Percentiles rank a stretch among this genome's conserved stretches.
These are phyloP conservation scores for Plectosphaerella cucumerina DNA, from an alignment of 2,329 filamentous ascomycete genomes.

Conservation along the genomic window DNA sequence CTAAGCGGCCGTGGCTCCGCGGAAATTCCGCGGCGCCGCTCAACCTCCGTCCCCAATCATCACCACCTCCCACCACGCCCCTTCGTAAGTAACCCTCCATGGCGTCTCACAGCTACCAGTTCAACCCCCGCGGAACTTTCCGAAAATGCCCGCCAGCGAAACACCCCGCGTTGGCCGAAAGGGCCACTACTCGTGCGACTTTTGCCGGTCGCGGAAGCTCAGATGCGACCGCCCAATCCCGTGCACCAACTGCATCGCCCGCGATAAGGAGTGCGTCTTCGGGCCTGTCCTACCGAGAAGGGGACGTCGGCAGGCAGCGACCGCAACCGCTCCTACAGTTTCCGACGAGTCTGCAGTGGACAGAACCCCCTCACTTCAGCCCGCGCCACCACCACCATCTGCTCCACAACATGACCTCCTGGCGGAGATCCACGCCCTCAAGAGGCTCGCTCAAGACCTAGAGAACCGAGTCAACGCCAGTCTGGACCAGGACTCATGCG, in stretches of 20 bases:
- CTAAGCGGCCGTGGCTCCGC: too few species aligned
- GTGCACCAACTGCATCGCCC: slow-evolving; percentile 20
- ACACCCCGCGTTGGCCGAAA: neutral
- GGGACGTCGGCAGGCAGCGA: neutral
- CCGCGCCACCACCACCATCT: neutral
- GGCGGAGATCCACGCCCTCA: neutral
- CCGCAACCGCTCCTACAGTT: neutral
- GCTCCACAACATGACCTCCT: neutral
- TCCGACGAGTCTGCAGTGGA: too few species aligned
- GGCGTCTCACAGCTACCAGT: neutral
- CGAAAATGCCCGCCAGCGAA: neutral
- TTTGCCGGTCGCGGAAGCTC: slow-evolving; percentile 21
- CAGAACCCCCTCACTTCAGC: neutral
- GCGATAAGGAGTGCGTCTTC: slow-evolving; percentile 9
- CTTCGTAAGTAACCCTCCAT: neutral
- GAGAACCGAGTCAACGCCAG: neutral
- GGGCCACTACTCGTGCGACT: slow-evolving; percentile 15
- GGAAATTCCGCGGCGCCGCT: neutral
- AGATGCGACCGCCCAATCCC: slow-evolving; percentile 19
- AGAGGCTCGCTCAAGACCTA: neutral
- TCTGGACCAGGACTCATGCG: neutral
- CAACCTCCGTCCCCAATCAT: neutral
- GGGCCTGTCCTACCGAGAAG: neutral
- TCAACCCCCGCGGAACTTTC: too few species aligned
- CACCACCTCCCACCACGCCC: neutral